Evolutionary conservation across 2,329 filamentous ascomycete species (phyloP).

Genomic region (Pyrenochaeta sp.): DNA sequence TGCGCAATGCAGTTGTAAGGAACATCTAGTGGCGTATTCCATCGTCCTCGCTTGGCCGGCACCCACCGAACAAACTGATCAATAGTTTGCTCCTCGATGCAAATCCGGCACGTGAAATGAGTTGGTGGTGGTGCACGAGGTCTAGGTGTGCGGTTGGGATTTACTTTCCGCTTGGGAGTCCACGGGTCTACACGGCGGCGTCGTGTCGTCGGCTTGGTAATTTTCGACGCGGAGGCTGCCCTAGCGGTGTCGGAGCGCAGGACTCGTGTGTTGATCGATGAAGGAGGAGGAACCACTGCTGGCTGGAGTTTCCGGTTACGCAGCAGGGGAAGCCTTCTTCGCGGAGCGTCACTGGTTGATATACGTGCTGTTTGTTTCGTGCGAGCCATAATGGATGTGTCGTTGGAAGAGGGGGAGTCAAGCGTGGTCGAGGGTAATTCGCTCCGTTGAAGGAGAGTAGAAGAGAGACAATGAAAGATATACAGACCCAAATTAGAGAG

Average conservation of each 20-base stretch:
- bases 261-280: conserved; percentile 10
- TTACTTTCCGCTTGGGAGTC: conserved; percentile 30
- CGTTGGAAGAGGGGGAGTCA: background rate
- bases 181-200: conserved; percentile 29
- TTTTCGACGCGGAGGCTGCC: background rate
- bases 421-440: background rate
- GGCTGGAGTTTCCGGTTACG: background rate
- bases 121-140: conserved; percentile 19
- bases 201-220: conserved; percentile 9
- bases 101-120: conserved; percentile 38
- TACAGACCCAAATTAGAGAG: background rate
- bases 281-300: background rate
- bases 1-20: conserved; percentile 34
- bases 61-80: conserved; percentile 31
- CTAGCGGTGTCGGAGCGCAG: conserved; percentile 24
- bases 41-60: conserved; percentile 8
- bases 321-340: background rate
- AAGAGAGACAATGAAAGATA: background rate
- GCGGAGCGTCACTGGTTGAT: background rate
- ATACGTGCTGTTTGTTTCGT: background rate
- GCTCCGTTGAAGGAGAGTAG: background rate
- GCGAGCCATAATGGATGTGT: conserved; percentile 1
- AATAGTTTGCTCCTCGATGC: conserved; percentile 24
- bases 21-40: conserved; percentile 6
- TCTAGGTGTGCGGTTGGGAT: conserved; percentile 11